These are phyloP conservation scores for Hyaloperonospora arabidopsidis DNA, from an alignment of 352 stramenopile genomes.

Conservation along the genomic window DNA sequence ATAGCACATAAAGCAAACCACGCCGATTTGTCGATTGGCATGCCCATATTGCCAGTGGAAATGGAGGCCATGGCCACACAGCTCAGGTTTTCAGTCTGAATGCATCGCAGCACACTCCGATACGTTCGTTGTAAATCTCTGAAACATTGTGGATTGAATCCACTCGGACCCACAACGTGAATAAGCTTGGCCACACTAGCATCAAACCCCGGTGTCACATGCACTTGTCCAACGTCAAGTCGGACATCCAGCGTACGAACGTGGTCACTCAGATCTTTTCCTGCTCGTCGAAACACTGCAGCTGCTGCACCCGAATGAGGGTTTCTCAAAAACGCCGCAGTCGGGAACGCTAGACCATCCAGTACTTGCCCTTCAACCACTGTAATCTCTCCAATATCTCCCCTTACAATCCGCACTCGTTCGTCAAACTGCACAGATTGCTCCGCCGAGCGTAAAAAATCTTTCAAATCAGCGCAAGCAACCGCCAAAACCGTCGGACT, in stretches of 20 bases:
- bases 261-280: slow-evolving; percentile 18
- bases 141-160: slow-evolving; percentile 20
- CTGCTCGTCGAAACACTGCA: slow-evolving; percentile 29
- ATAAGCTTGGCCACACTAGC: slow-evolving; percentile 49
- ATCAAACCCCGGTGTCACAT: slow-evolving; percentile 43
- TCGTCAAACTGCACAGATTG: slow-evolving; percentile 35
- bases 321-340: slow-evolving; percentile 18
- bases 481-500: slow-evolving; percentile 20
- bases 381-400: slow-evolving; percentile 36
- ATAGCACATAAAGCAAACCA: slow-evolving; percentile 42
- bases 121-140: slow-evolving; percentile 28
- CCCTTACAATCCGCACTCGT: slow-evolving; percentile 29
- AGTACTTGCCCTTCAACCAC: slow-evolving; percentile 15
- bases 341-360: slow-evolving; percentile 36
- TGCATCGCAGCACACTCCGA: slow-evolving; percentile 30
- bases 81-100: slow-evolving; percentile 31
- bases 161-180: slow-evolving; percentile 47
- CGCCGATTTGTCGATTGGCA: slow-evolving; percentile 31
- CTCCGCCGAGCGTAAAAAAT: slow-evolving; percentile 29
- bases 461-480: slow-evolving; percentile 20
- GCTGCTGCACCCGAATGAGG: slow-evolving; percentile 23
- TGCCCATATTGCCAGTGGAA: slow-evolving; percentile 50
- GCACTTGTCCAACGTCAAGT: slow-evolving; percentile 26
- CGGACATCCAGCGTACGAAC: slow-evolving; percentile 12
- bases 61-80: slow-evolving; percentile 61